Evolutionary conservation across 768 basidiomycete species (phyloP), one percentile per base, ranked within the genome.

Genomic region (Leccinum sublutescens): DNA sequence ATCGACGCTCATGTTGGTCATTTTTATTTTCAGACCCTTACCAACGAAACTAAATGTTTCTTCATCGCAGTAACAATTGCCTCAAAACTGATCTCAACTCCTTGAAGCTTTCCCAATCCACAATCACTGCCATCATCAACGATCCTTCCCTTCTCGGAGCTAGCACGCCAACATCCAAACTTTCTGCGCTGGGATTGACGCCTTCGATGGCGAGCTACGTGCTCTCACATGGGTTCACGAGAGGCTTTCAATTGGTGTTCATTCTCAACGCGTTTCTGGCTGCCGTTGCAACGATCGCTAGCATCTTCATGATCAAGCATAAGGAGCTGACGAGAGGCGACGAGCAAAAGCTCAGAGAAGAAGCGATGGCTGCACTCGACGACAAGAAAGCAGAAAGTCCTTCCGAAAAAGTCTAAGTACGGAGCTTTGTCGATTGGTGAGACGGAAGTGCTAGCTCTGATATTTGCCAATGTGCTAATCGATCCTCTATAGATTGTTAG

Each of bases 261-360:
- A 77, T 85, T 40, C 75, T 89, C 58, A 82, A 88, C 60, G 82
- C 84, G 2, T 75, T 77, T 2, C 69, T 87, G 33, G 79, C 83
- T 5, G 82, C 78, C 1, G 56, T 83, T 1, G 85, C 85, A 4
- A 80, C 81, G n/a, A 65, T 86, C 29, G 72, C 82, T 17, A 81
- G 83, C 58, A 67, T 86, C 12, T 61, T 83, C 50, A 80, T 89
- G 78, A 86, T 87, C 64, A 82, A 82, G 58, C 82, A 85, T 62
- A 80, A 82, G 57, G 81, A 87, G 29, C 72, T 90, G 38, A 82
- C 78, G 34, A 72, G 86, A 38, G 79, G 69, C 2, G 87, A 88
- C 66, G 85, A 87, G 34, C 79, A 78, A 17, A 66, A 72, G 56
- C 72, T 84, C n/a, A 77, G 76, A 59, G 76, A 77, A 36, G 71